Base-by-base conservation (phyloP, 768 basidiomycete genomes). In the Macrolepiota dolichaula region DNA sequence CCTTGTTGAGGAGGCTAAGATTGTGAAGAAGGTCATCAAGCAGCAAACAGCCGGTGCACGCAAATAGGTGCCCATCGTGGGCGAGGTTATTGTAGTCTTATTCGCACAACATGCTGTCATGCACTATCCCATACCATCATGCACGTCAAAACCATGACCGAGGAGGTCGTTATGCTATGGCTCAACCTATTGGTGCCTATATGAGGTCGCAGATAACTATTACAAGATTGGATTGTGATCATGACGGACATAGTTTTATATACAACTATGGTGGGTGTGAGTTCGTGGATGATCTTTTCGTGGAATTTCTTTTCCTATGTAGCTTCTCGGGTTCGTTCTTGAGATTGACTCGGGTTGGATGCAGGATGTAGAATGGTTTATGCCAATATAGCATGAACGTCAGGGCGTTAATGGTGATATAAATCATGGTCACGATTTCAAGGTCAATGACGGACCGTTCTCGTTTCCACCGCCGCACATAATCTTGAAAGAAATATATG, bases 1-100 rank as follows among this genome's bases (percentile, higher is more conserved):
- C 88, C 79, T 99, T 63, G 92, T 99, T 42, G 97, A 98, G 83
- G 97, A 99, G 82, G 97, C 97, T 49, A 98, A 98, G 84, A 98
- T 99, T 70, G 97, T 99, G 73, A 99, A 99, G 89, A 90, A 86
- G 79, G 96, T 98, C 68, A 95, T 98, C 84, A 97, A 97, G 77
- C 79, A 85, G 74, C 82, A 82, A 71, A 73, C 70, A 38, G 66
- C 74, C 50, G 62, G 67, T 60, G 66, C 73, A 66, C 76, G 77
- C 70, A 80, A 81, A 71, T 80, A 79, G 69, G 72, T 60, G 53
- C 52, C 35, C 51, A 19, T 52, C 22, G 15, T 36, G 13, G 44
- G 59, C n/a, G 51, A 44, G 53, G 52, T 54, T 49, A 37, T 62
- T 66, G 53, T 54, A 59, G 40, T 62, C 47, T 44, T 58, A 57